phyloP scores from a whole-genome alignment of 1,284 basidiomycete species.

The Rhodotorula sp. region DNA sequence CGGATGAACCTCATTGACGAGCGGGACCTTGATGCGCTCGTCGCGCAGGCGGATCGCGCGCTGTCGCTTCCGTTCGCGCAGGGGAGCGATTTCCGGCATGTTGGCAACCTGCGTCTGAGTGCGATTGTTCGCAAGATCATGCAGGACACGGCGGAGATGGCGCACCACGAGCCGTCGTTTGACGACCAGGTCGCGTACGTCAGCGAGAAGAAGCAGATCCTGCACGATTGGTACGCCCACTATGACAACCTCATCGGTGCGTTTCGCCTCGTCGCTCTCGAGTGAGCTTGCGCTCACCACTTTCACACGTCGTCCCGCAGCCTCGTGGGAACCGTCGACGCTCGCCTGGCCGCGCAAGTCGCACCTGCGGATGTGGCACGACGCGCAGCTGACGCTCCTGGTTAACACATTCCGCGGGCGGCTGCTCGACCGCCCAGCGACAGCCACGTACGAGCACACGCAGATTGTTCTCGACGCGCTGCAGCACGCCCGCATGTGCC shows the following conservation, averaged over 20 bases:
- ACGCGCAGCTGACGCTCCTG: conserved; percentile 21
- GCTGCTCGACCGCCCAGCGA: conserved; percentile 15
- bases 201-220: conserved; percentile 6
- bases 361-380: conserved; percentile 23
- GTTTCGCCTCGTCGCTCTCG: not conserved
- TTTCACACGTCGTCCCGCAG: not conserved
- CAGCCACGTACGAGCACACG: conserved; percentile 4
- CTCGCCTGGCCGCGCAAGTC: conserved; percentile 23
- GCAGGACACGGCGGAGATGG: conserved; percentile 8
- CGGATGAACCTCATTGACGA: conserved; percentile 17
- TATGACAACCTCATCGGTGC: conserved; percentile 19
- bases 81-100: conserved; percentile 14
- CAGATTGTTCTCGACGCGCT: conserved; percentile 19
- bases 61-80: conserved; percentile 14
- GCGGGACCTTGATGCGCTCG: conserved; percentile 20
- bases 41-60: conserved; percentile 12
- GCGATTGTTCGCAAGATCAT: conserved; percentile 22
- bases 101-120: conserved; percentile 29
- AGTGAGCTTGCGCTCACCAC: no score
- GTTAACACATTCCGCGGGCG: conserved; percentile 8
- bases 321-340: conserved; percentile 9
- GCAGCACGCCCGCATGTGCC: conserved; percentile 2
- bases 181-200: conserved; percentile 13
- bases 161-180: not conserved
- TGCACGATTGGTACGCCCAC: conserved; percentile 15